phyloP scores from a whole-genome alignment of 345 rosid species.

The Lepidium sativum region DNA sequence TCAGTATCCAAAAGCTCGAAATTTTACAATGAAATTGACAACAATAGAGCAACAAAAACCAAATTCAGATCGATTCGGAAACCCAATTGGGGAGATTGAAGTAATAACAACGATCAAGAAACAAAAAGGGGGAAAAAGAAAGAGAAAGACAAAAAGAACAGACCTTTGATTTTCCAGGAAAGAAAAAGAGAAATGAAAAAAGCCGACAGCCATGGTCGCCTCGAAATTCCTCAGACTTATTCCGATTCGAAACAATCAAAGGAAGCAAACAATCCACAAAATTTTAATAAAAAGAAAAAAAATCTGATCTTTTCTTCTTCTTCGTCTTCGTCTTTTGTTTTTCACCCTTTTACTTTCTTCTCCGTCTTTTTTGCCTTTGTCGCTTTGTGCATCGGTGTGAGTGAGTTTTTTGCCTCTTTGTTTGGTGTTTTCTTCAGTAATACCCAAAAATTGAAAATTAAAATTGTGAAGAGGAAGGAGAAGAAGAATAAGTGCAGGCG shows the following conservation, averaged over 20 bases:
- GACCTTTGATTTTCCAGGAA: constrained; percentile 21
- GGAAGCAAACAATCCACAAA: constrained; percentile 2
- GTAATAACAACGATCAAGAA: constrained; percentile 10
- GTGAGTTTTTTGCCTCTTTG: constrained; percentile 22
- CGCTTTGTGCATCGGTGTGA: constrained; percentile 24
- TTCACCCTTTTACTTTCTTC: constrained; percentile 15
- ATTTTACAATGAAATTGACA: background rate
- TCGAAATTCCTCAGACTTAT: constrained; percentile 23
- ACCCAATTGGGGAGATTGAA: constrained; percentile 8
- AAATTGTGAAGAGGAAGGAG: background rate
- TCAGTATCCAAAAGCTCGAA: constrained; percentile 9
- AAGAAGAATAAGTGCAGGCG: constrained; percentile 7
- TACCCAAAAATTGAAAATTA: background rate
- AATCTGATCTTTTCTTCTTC: constrained; percentile 22
- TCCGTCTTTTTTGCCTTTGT: constrained; percentile 17
- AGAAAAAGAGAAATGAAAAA: background rate
- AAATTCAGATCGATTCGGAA: constrained; percentile 3
- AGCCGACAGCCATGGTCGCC: constrained; percentile 23
- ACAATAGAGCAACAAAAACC: background rate
- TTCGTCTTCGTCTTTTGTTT: background rate
- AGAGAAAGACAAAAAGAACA: background rate
- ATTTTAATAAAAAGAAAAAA: background rate
- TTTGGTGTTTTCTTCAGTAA: constrained; percentile 15
- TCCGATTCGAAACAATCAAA: constrained; percentile 25
- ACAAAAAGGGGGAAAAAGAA: background rate